Conservation (phyloP, 768 basidiomycete genomes). For the Fistulinella prunicolor region DNA sequence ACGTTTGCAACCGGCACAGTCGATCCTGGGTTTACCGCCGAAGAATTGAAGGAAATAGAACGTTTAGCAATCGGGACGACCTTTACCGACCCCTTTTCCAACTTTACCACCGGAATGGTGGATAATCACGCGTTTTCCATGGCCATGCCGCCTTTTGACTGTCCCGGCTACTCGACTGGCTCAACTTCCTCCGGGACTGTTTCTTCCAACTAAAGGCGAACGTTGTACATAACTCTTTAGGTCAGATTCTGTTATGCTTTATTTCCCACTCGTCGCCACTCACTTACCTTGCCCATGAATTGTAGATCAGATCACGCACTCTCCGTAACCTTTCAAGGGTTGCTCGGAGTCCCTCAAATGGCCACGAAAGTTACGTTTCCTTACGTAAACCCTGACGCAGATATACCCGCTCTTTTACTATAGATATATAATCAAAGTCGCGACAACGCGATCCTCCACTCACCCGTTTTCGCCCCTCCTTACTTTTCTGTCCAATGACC, state of each 20-base stretch:
- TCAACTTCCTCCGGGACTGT: constrained; percentile 11
- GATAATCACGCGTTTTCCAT: constrained; percentile 1
- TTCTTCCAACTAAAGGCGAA: constrained; percentile 1
- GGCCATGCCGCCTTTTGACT: constrained; percentile 23
- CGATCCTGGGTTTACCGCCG: constrained; percentile 2
- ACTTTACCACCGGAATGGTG: background rate
- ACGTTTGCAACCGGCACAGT: background rate
- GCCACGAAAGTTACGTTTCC: constrained; percentile 2
- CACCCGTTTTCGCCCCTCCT: background rate
- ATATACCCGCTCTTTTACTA: background rate
- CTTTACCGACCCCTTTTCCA: constrained; percentile 27
- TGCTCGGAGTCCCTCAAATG: background rate
- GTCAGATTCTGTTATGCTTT: too few species aligned
- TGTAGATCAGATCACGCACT: too few species aligned
- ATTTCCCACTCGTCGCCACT: too few species aligned
- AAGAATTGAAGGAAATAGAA: constrained; percentile 19
- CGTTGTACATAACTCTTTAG: background rate
- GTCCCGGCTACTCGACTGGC: constrained; percentile 5
- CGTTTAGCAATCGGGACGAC: constrained; percentile 12
- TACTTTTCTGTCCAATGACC: constrained; percentile 1
- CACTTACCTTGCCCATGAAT: too few species aligned
- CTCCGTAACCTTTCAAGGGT: background rate
- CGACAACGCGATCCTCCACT: constrained; percentile 5
- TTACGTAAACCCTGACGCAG: background rate
- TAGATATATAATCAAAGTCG: background rate